These are phyloP conservation scores for Vitis vinifera DNA, from an alignment of 164 flowering plant species.

Conservation along the genomic window ASM3070453v1 NC_081823.1:9758501-9759000, in stretches of 20 bases:
- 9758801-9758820: too few relatives aligned
- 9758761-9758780: background rate
- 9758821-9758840: too few relatives aligned
- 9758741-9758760: background rate
- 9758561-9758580: constrained; percentile 63
- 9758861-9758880: too few relatives aligned
- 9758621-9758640: constrained; percentile 34
- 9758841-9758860: too few relatives aligned
- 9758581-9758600: constrained; percentile 64
- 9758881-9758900: too few relatives aligned
- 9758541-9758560: constrained; percentile 65
- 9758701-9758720: background rate
- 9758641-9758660: constrained; percentile 35
- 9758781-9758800: too few relatives aligned
- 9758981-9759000: too few relatives aligned
- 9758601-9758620: constrained; percentile 24
- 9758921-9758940: too few relatives aligned
- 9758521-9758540: constrained; percentile 37
- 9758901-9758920: too few relatives aligned
- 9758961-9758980: too few relatives aligned
- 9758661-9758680: constrained; percentile 32
- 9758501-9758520: background rate
- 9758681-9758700: constrained; percentile 1
- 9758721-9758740: background rate
- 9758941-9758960: too few relatives aligned